Base-by-base conservation (phyloP, 2,329 filamentous ascomycete genomes). In the Colletotrichum sp. region DNA sequence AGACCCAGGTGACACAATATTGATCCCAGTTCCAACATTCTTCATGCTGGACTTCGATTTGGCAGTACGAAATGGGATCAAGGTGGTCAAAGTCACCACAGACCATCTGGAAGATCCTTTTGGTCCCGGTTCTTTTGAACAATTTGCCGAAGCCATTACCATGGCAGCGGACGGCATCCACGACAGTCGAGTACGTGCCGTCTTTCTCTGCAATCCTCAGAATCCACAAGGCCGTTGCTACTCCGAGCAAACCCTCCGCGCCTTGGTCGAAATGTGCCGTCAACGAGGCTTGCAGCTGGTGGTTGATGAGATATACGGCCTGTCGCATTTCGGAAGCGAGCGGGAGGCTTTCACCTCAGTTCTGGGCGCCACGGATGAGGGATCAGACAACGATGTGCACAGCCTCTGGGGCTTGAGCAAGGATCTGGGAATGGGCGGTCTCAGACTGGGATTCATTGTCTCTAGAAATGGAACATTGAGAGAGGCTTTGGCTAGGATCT, bases 131-230 rank as follows among this genome's bases (percentile, higher is more conserved):
- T 52, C 43, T 13, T n/a, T 10, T 2, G 0, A 21, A 21, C n/a
- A 21, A 0, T 52, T 52, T 52, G 43, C n/a, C 3, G n/a, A 7
- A 52, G n/a, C 43, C 43, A 52, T 52, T 13, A 3, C n/a, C 10
- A 13, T 0, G 43, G 43, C 43, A 21, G 43, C 43, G 10, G 43
- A 52, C 43, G n/a, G n/a, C 0, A 13, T 52, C 3, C 10, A 52
- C 10, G 43, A 0, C 0, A 52, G 43, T 24, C 12, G 43, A 0
- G 43, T 7, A 52, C n/a, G 43, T 52, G 43, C n/a, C 0, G 16
- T 52, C 0, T 52, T 52, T 52, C 43, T 52, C 43, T 52, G 43
- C 3, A 21, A 52, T 52, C 43, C 43, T 3, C 43, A 52, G 6
- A 52, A 52, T 4, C n/a, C 43, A 5, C 43, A 52, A 52, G n/a